These are phyloP conservation scores for Taphrina populina DNA, from an alignment of 1,139 yeast species.

Conservation along the genomic window DNA sequence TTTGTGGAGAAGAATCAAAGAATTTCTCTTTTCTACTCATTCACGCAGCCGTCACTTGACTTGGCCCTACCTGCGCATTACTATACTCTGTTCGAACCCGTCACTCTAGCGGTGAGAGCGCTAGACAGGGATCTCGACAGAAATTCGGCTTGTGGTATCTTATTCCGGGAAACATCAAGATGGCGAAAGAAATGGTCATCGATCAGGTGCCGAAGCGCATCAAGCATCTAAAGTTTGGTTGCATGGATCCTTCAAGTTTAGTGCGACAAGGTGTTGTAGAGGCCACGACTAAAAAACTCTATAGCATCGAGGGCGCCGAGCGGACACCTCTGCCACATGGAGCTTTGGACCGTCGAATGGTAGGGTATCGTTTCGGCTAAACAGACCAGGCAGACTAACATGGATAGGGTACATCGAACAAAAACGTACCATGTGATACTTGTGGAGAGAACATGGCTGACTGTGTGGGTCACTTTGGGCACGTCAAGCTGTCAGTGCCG, in stretches of 20 bases:
- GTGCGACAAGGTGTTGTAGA: slow-evolving; percentile 93
- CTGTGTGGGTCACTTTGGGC: slow-evolving; percentile 99
- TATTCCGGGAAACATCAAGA: background rate
- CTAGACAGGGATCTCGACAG: too few species aligned
- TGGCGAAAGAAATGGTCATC: slow-evolving; percentile 34
- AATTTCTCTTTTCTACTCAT: too few species aligned
- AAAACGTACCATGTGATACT: slow-evolving; percentile 77
- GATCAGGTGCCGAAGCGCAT: slow-evolving; percentile 37
- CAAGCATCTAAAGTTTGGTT: slow-evolving; percentile 88
- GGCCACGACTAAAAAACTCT: slow-evolving; percentile 84
- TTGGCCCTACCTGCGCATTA: too few species aligned
- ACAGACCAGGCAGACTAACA: background rate
- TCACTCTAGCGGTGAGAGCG: too few species aligned
- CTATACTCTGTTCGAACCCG: too few species aligned
- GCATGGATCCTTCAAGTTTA: slow-evolving; percentile 84
- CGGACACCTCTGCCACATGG: slow-evolving; percentile 77
- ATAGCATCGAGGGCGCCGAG: slow-evolving; percentile 76
- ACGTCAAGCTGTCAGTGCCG: slow-evolving; percentile 85
- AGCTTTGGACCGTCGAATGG: slow-evolving; percentile 85
- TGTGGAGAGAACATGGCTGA: slow-evolving; percentile 91
- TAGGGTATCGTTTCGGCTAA: slow-evolving; percentile 36
- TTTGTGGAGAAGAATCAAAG: too few species aligned
- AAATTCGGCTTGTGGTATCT: too few species aligned
- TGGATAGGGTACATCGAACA: slow-evolving; percentile 76
- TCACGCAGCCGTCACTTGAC: too few species aligned